Conservation (phyloP, 2,329 filamentous ascomycete genomes). For the Fusarium tjaetaba region DNA sequence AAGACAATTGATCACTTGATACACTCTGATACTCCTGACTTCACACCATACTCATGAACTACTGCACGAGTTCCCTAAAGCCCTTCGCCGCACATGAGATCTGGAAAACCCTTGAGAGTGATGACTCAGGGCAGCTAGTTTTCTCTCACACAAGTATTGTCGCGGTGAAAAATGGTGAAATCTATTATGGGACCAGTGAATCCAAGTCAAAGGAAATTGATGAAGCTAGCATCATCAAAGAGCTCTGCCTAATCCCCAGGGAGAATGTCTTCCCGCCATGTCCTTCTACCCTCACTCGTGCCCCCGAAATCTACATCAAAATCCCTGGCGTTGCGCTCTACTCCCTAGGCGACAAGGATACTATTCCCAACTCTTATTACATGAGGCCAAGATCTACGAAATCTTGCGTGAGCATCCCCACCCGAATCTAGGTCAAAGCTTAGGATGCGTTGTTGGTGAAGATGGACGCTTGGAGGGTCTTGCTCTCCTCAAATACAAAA, state of each 20-base stretch:
- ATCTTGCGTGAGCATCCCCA: not conserved
- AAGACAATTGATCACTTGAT: too few relatives aligned
- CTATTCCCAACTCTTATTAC: rapidly evolving
- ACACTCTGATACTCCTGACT: too few relatives aligned
- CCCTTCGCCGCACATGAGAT: not conserved
- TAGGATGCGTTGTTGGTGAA: not conserved
- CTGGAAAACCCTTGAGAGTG: not conserved
- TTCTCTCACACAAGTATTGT: not conserved
- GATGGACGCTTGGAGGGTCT: not conserved
- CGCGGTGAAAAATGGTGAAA: not conserved
- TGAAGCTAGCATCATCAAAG: not conserved
- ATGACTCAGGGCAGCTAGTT: not conserved
- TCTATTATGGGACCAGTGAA: not conserved
- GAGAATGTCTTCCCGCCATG: not conserved
- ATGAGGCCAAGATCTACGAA: not conserved
- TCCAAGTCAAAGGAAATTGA: not conserved
- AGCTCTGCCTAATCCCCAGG: not conserved
- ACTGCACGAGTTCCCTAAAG: not conserved
- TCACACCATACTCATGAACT: not conserved
- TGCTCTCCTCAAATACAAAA: not conserved
- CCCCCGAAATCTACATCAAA: not conserved
- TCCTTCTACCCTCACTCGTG: not conserved
- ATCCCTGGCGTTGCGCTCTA: rapidly evolving
- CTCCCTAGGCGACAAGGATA: rapidly evolving
- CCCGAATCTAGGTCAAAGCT: not conserved